Percentiles rank a stretch among this genome's conserved stretches.
These are phyloP conservation scores for Boechera stricta DNA, from an alignment of 345 rosid genomes.

Conservation along the genomic window DNA sequence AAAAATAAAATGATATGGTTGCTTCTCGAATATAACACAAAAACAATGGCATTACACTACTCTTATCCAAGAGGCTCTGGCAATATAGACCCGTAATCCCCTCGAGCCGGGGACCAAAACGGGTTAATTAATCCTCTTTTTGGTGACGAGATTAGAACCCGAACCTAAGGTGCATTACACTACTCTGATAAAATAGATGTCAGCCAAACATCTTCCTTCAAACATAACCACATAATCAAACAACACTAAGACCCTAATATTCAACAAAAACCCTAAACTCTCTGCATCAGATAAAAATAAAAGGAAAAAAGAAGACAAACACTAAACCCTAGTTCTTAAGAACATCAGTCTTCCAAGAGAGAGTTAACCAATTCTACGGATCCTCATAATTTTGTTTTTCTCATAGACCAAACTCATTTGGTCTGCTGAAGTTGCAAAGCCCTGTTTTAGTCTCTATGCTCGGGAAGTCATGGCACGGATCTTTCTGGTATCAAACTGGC, in stretches of 20 bases:
- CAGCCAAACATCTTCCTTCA: conserved; percentile 27
- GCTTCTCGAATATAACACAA: conserved; percentile 4
- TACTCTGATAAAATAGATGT: conserved; percentile 36
- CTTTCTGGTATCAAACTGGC: conserved; percentile 22
- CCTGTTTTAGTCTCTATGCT: conserved; percentile 27
- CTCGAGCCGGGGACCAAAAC: neutral
- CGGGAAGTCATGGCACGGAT: conserved; percentile 18
- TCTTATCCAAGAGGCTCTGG: conserved; percentile 1
- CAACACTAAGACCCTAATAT: conserved; percentile 32
- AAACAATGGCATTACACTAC: neutral
- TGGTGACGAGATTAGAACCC: neutral
- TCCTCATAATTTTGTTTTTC: conserved; percentile 24
- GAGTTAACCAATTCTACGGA: conserved; percentile 25
- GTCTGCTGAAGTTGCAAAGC: conserved; percentile 32
- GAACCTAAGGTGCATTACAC: conserved; percentile 30
- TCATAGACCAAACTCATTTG: conserved; percentile 38
- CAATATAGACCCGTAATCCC: neutral
- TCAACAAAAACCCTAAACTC: conserved; percentile 31
- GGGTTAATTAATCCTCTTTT: no score
- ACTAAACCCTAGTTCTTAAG: conserved; percentile 36
- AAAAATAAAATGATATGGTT: conserved; percentile 12
- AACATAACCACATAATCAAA: conserved; percentile 31
- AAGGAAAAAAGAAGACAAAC: neutral
- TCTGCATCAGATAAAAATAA: conserved; percentile 15
- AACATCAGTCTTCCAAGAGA: conserved; percentile 36